phyloP scores from a whole-genome alignment of 148 eudicot species.

The Heliamphora exappendiculata region DNA sequence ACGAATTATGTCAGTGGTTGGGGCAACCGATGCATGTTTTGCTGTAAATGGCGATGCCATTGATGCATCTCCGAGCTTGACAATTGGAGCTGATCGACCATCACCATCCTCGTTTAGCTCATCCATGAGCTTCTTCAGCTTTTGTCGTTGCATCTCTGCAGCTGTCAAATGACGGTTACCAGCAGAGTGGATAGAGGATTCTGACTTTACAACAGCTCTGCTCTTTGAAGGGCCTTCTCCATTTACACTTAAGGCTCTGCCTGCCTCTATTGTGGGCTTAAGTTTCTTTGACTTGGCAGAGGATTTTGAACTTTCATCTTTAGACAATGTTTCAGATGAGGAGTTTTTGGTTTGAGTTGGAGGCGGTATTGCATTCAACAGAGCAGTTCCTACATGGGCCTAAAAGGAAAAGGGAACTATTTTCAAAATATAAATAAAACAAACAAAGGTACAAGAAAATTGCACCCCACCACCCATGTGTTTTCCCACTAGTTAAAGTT shows the following conservation, averaged over 20 bases:
- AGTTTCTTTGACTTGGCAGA: conserved; percentile 53
- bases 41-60: conserved; percentile 99
- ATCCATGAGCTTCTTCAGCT: conserved; percentile 73
- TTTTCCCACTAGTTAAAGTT: too few species aligned
- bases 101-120: conserved; percentile 84
- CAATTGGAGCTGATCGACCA: conserved; percentile 78
- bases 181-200: conserved; percentile 39
- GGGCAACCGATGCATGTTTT: conserved; percentile 86
- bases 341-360: conserved; percentile 35
- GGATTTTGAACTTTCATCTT: conserved; percentile 39
- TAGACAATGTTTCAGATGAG: conserved; percentile 37
- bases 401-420: conserved; percentile 13
- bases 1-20: conserved; percentile 73
- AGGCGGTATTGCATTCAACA: conserved; percentile 76
- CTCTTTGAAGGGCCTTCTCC: conserved; percentile 53
- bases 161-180: conserved; percentile 57
- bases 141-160: conserved; percentile 68
- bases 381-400: conserved; percentile 94
- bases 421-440: background rate
- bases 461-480: too few species aligned
- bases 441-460: background rate
- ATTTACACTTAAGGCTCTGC: conserved; percentile 29
- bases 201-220: conserved; percentile 32
- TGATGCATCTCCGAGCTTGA: conserved; percentile 91
- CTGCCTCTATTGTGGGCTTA: conserved; percentile 38